phyloP scores from a whole-genome alignment of 768 basidiomycete species.

The Boletus sp. region DNA sequence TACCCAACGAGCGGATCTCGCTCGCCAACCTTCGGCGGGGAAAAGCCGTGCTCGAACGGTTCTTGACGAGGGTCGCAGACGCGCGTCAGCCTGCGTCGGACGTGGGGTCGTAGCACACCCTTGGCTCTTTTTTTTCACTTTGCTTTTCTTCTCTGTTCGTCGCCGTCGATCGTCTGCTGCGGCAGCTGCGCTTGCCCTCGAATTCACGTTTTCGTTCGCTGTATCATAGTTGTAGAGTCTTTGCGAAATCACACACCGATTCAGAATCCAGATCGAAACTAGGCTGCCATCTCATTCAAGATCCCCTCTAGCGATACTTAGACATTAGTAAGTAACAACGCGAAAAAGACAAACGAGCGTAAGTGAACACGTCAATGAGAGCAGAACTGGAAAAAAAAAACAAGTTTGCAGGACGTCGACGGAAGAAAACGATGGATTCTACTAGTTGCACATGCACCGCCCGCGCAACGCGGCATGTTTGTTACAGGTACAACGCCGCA shows the following conservation, averaged over 20 bases:
- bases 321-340: too few species aligned
- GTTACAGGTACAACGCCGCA: not conserved
- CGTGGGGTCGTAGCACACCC: not conserved
- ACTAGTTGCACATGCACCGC: slow-evolving; percentile 4
- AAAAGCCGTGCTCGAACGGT: slow-evolving; percentile 74
- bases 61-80: slow-evolving; percentile 55
- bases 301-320: not conserved
- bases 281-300: not conserved
- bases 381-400: not conserved
- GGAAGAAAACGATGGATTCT: slow-evolving; percentile 12
- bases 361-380: not conserved
- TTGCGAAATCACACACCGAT: not conserved
- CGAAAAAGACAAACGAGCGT: not conserved
- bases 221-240: not conserved
- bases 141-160: not conserved
- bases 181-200: not conserved
- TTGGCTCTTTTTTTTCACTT: not conserved
- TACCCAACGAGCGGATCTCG: slow-evolving; percentile 91
- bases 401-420: not conserved
- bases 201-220: not conserved
- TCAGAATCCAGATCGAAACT: not conserved
- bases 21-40: slow-evolving; percentile 77
- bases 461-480: not conserved
- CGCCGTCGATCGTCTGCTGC: not conserved
- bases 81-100: not conserved